These are phyloP conservation scores for Spinacia oleracea DNA, from an alignment of 179 eudicot genomes.

Conservation along the genomic window DNA sequence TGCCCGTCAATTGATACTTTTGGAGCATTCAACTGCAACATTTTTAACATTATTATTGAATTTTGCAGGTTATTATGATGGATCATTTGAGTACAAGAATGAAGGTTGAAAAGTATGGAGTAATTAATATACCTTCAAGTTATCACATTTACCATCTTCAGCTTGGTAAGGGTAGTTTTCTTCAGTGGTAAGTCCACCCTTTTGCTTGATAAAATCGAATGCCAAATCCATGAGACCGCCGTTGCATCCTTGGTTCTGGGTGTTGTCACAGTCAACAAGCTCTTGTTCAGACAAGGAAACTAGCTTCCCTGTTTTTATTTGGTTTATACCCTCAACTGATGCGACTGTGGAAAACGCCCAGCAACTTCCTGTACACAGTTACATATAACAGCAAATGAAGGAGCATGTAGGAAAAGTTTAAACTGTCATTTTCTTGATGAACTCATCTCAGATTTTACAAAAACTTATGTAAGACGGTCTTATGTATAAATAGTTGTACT, in stretches of 20 bases:
- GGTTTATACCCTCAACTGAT: slow-evolving; percentile 77
- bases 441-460: slow-evolving; percentile 1
- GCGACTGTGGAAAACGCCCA: slow-evolving; percentile 92
- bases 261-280: slow-evolving; percentile 74
- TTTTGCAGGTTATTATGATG: neutral
- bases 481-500: no score
- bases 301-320: slow-evolving; percentile 62
- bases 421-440: slow-evolving; percentile 11
- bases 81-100: neutral
- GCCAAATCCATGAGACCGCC: slow-evolving; percentile 88
- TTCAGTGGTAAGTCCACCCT: slow-evolving; percentile 72
- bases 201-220: slow-evolving; percentile 55
- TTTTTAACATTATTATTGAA: neutral
- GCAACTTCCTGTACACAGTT: slow-evolving; percentile 62
- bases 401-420: neutral
- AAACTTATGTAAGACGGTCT: no score
- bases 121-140: slow-evolving; percentile 51
- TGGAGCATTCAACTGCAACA: slow-evolving; percentile 41
- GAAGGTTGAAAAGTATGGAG: neutral
- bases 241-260: slow-evolving; percentile 65
- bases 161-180: slow-evolving; percentile 65
- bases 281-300: slow-evolving; percentile 75
- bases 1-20: slow-evolving; percentile 70
- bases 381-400: neutral
- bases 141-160: slow-evolving; percentile 54